These are phyloP conservation scores for Venturia aucupariae DNA, from an alignment of 2,329 filamentous ascomycete genomes.

Conservation along the genomic window DNA sequence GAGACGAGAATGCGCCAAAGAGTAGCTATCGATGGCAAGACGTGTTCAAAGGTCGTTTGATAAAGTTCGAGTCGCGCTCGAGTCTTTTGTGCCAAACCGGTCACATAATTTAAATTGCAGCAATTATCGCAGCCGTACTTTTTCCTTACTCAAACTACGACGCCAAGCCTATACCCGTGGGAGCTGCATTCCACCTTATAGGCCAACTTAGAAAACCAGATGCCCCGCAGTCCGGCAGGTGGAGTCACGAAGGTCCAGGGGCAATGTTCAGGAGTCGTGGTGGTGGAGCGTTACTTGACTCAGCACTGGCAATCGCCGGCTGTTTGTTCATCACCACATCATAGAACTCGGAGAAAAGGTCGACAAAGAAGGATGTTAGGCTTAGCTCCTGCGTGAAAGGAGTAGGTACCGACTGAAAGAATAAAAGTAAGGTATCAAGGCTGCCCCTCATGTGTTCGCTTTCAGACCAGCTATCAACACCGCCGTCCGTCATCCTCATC, in stretches of 20 bases:
- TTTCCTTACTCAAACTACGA: slow-evolving; percentile 4
- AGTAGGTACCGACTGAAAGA: neutral
- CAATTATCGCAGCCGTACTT: neutral
- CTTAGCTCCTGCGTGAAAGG: neutral
- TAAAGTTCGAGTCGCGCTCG: neutral
- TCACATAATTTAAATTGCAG: neutral
- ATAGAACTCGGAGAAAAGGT: neutral
- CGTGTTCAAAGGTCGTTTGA: neutral
- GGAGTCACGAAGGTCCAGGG: neutral
- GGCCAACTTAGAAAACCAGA: neutral
- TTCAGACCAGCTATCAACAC: neutral
- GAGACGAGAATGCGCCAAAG: neutral
- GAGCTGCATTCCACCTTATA: neutral
- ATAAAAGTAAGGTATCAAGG: slow-evolving; percentile 8
- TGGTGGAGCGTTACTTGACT: neutral
- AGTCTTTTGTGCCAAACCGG: neutral
- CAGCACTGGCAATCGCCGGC: neutral
- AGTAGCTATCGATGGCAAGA: neutral
- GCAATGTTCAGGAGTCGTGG: neutral
- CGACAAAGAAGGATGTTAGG: neutral
- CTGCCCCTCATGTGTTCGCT: neutral
- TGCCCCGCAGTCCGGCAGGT: neutral
- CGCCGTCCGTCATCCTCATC: neutral
- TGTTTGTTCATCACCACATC: neutral
- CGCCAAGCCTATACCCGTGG: neutral